These are phyloP conservation scores for Fusarium cicatricum DNA, from an alignment of 2,329 filamentous ascomycete species.

Conservation along the genomic window DNA sequence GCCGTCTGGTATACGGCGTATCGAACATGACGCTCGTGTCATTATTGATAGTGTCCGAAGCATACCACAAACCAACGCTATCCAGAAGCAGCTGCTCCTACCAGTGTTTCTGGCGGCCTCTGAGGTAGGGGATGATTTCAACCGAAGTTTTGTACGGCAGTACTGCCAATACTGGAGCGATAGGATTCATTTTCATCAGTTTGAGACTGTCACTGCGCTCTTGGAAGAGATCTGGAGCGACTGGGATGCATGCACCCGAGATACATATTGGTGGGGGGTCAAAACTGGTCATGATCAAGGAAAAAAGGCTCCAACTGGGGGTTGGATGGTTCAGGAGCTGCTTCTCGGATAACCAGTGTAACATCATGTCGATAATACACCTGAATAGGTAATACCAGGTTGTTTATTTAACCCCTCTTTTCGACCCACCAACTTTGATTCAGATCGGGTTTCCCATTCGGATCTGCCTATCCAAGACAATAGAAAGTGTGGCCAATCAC, in stretches of 20 bases:
- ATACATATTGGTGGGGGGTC: slow-evolving; percentile 9
- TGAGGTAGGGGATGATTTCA: slow-evolving; percentile 2
- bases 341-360: background rate
- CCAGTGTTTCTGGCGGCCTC: background rate
- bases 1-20: background rate
- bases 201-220: slow-evolving; percentile 2
- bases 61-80: slow-evolving; percentile 1
- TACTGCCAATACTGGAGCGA: slow-evolving; percentile 4
- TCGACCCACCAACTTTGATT: no score
- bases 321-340: slow-evolving; percentile 1
- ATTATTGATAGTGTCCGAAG: slow-evolving; percentile 2
- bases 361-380: background rate
- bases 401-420: no score
- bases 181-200: slow-evolving; percentile 2
- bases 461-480: no score
- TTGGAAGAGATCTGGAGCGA: slow-evolving; percentile 2
- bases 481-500: no score
- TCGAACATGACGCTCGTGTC: slow-evolving; percentile 1
- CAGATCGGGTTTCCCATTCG: no score
- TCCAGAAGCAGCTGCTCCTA: slow-evolving; percentile 3
- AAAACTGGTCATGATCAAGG: background rate
- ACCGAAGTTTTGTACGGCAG: background rate
- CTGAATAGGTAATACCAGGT: no score
- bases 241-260: background rate
- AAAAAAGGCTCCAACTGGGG: background rate